Evolutionary conservation across 2,329 filamentous ascomycete genomes (phyloP).

Genomic region (Diaporthe destruens): DNA sequence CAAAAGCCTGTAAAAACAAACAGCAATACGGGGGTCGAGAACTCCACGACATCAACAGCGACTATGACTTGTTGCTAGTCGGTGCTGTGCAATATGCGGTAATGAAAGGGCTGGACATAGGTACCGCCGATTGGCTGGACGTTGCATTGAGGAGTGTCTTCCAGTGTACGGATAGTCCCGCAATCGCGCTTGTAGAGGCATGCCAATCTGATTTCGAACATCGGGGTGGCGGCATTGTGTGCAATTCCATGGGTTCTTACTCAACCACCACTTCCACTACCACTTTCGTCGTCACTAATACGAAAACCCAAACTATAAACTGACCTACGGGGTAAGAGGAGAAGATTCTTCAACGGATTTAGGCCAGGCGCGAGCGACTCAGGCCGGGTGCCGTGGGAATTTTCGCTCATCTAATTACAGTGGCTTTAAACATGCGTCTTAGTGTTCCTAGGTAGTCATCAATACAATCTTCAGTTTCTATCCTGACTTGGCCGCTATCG

Average conservation of each 20-base stretch:
- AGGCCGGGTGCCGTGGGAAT: no score
- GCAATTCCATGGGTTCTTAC: slow-evolving; percentile 5
- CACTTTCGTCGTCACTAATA: not conserved
- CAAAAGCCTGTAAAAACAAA: slow-evolving; percentile 8
- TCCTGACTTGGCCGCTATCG: not conserved
- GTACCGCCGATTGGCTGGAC: not conserved
- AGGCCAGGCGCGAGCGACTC: no score
- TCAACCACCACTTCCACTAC: not conserved
- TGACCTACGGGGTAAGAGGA: no score
- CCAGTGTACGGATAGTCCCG: slow-evolving; percentile 1
- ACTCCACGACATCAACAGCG: slow-evolving; percentile 29
- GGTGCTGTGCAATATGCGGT: slow-evolving; percentile 15
- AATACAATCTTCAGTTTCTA: not conserved
- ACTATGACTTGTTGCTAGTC: slow-evolving; percentile 28
- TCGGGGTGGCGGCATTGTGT: not conserved
- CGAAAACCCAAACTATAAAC: not conserved
- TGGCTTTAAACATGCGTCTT: no score
- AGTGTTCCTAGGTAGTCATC: not conserved
- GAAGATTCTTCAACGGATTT: not conserved
- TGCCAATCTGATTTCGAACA: slow-evolving; percentile 21
- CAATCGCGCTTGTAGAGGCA: not conserved
- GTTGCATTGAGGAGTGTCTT: slow-evolving; percentile 32
- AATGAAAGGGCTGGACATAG: slow-evolving; percentile 5
- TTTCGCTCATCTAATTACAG: no score
- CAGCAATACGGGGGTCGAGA: slow-evolving; percentile 24